These are phyloP conservation scores for Mycogone perniciosa DNA, from an alignment of 2,329 filamentous ascomycete species.

Conservation along the genomic window DNA sequence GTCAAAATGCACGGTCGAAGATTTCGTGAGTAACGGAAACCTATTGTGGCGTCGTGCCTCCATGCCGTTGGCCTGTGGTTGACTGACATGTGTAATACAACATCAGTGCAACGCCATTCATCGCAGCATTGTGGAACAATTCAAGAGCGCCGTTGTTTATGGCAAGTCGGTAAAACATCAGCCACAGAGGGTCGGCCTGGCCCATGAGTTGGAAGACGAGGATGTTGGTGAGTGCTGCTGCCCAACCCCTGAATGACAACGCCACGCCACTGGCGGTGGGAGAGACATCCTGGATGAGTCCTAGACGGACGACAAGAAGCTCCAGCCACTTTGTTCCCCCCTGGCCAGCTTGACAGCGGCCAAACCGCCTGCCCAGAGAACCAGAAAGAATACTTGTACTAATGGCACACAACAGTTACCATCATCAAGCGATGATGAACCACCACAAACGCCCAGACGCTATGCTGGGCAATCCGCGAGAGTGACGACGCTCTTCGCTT, in stretches of 20 bases:
- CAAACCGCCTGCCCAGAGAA: too few relatives aligned
- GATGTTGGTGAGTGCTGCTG: slow-evolving; percentile 71
- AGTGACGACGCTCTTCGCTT: not conserved
- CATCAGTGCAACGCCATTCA: slow-evolving; percentile 91
- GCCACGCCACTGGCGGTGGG: not conserved
- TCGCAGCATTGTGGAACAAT: slow-evolving; percentile 90
- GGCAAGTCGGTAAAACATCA: slow-evolving; percentile 98
- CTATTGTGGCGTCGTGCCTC: not conserved
- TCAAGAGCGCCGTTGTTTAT: slow-evolving; percentile 93
- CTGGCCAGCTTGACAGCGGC: too few relatives aligned
- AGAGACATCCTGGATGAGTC: not conserved
- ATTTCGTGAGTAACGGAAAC: slow-evolving; percentile 67
- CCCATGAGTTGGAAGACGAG: slow-evolving; percentile 89
- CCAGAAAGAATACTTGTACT: not conserved
- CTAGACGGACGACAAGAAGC: not conserved
- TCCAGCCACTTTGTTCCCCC: not conserved
- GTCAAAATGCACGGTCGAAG: slow-evolving; percentile 81
- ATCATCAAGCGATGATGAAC: slow-evolving; percentile 60
- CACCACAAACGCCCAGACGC: slow-evolving; percentile 6
- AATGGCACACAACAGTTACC: slow-evolving; percentile 26
- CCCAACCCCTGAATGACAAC: slow-evolving; percentile 6
- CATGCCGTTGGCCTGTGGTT: slow-evolving; percentile 14
- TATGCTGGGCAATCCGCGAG: slow-evolving; percentile 1
- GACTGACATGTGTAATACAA: slow-evolving; percentile 30
- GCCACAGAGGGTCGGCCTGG: slow-evolving; percentile 86